These are phyloP conservation scores for Spergularia marina DNA, from an alignment of 148 eudicot species.

Conservation along the genomic window DNA sequence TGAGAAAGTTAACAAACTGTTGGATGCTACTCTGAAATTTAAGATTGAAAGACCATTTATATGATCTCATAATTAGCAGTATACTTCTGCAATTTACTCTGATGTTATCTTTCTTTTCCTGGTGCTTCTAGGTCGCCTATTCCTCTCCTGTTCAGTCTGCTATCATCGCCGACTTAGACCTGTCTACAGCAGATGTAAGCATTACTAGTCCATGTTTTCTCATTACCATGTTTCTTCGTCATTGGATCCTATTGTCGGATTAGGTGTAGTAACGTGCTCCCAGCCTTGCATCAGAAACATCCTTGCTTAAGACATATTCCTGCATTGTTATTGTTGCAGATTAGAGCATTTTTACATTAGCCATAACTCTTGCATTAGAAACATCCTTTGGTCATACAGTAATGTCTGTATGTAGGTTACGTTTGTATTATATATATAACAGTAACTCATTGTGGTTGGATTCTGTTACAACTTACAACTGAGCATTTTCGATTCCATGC, in stretches of 20 bases:
- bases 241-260: background rate
- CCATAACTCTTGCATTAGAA: no score
- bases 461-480: background rate
- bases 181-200: conserved; percentile 46
- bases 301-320: no score
- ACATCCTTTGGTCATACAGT: no score
- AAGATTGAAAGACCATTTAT: no score
- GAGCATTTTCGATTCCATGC: conserved; percentile 7
- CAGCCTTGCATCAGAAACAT: background rate
- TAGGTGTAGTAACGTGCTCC: background rate
- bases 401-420: background rate
- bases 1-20: no score
- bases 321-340: no score
- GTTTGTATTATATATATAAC: background rate
- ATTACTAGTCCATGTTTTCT: background rate
- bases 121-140: conserved; percentile 31
- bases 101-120: no score
- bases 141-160: conserved; percentile 35
- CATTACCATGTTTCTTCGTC: background rate
- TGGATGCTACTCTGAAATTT: no score
- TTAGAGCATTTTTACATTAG: no score
- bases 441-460: background rate
- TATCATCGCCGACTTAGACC: conserved; percentile 32
- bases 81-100: no score
- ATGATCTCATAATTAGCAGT: no score